phyloP scores from a whole-genome alignment of 2,329 filamentous ascomycete genomes.

The Fusarium brevicatenulatum region DNA sequence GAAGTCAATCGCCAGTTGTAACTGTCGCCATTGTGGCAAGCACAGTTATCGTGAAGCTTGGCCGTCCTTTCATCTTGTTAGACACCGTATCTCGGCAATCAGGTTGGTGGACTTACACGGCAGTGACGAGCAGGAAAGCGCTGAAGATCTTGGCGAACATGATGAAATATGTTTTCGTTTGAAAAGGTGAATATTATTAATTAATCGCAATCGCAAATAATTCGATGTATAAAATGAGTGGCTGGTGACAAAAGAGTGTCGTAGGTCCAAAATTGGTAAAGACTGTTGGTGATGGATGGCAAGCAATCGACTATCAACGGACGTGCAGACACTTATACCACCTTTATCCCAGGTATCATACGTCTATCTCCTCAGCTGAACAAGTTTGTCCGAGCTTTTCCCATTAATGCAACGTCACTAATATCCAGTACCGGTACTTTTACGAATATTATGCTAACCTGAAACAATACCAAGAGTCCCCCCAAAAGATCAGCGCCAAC shows the following conservation, averaged over 20 bases:
- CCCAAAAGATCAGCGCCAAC: background rate
- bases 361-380: background rate
- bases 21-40: slow-evolving; percentile 35
- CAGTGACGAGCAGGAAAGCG: slow-evolving; percentile 18
- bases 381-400: background rate
- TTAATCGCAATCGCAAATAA: background rate
- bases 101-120: slow-evolving; percentile 14
- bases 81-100: background rate
- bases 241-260: background rate
- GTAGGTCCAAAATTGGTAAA: background rate
- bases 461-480: slow-evolving; percentile 3
- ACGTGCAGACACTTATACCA: background rate
- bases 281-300: background rate
- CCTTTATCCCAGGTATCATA: rapidly evolving
- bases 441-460: background rate
- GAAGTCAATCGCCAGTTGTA: slow-evolving; percentile 37
- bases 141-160: slow-evolving; percentile 32
- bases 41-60: slow-evolving; percentile 31
- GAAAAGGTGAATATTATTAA: background rate
- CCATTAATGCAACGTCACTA: background rate
- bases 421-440: background rate
- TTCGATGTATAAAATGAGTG: background rate
- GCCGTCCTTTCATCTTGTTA: slow-evolving; percentile 16
- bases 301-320: background rate
- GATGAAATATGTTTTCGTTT: background rate